Evolutionary conservation across 257 asterid species (phyloP).

Genomic region (Solanum microdontum): DNA sequence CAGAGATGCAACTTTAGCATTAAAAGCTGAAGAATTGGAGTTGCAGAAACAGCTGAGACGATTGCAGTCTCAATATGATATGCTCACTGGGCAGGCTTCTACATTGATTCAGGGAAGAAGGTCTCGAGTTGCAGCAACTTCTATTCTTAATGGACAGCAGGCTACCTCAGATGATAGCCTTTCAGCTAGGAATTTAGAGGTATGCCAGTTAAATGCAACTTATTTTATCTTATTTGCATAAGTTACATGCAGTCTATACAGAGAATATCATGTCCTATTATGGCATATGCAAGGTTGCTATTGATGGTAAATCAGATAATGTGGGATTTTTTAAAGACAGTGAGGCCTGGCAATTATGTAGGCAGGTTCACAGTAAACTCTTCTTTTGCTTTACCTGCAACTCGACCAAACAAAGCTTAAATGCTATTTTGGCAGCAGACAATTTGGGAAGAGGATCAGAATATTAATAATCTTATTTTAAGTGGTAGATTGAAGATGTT

Average conservation of each 20-base stretch:
- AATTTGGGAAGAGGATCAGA: not conserved
- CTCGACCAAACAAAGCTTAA: not conserved
- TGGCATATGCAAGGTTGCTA: not conserved
- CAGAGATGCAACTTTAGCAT: conserved; percentile 85
- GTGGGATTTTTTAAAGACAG: not conserved
- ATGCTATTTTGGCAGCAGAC: not conserved
- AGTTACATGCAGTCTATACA: not conserved
- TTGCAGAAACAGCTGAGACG: conserved; percentile 86
- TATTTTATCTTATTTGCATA: not conserved
- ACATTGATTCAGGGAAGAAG: conserved; percentile 91
- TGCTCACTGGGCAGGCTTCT: conserved; percentile 87
- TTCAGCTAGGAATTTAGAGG: conserved; percentile 91
- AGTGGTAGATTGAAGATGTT: not conserved
- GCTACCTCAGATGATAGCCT: conserved; percentile 72
- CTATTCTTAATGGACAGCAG: conserved; percentile 75
- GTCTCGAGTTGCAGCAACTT: conserved; percentile 87
- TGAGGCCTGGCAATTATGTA: not conserved
- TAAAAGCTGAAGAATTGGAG: conserved; percentile 83
- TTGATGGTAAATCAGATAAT: not conserved
- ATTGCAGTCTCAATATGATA: conserved; percentile 70
- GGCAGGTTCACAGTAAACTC: not conserved
- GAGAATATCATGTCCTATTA: not conserved
- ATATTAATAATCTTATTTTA: not conserved
- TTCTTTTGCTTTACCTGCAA: not conserved
- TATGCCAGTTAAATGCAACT: conserved; percentile 12